phyloP scores from a whole-genome alignment of 176 grass and related monocot species.

The Leersia perrieri region DNA sequence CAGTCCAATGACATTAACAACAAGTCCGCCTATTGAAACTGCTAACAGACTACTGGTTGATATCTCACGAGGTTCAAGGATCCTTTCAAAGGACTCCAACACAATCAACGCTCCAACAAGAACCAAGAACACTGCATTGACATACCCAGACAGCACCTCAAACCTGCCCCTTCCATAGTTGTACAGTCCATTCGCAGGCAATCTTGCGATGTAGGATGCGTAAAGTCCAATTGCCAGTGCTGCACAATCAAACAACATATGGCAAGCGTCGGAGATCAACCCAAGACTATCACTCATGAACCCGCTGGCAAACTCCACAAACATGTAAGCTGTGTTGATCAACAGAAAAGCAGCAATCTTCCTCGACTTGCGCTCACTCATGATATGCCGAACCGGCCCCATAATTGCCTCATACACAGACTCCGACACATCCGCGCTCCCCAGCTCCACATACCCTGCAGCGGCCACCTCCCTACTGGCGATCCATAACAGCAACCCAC shows the following conservation, averaged over 20 bases:
- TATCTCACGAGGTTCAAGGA: slow-evolving; percentile 92
- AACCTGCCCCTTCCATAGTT: slow-evolving; percentile 91
- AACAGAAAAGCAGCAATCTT: slow-evolving; percentile 90
- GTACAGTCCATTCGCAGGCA: slow-evolving; percentile 84
- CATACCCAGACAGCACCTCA: slow-evolving; percentile 96
- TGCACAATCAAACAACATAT: slow-evolving; percentile 98
- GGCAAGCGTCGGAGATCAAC: slow-evolving; percentile 91
- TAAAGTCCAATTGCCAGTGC: slow-evolving; percentile 88
- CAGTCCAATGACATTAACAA: slow-evolving; percentile 86
- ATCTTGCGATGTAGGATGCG: slow-evolving; percentile 78
- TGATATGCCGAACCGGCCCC: slow-evolving; percentile 74
- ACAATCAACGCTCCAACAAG: slow-evolving; percentile 83
- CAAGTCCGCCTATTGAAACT: slow-evolving; percentile 85
- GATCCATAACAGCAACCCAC: slow-evolving; percentile 75
- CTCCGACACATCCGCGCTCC: slow-evolving; percentile 37
- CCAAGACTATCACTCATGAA: slow-evolving; percentile 99
- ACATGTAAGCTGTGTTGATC: slow-evolving; percentile 91
- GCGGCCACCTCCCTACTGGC: slow-evolving; percentile 56
- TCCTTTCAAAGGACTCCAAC: slow-evolving; percentile 88
- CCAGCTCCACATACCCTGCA: slow-evolving; percentile 55
- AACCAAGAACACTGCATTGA: slow-evolving; percentile 93
- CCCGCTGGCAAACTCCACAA: slow-evolving; percentile 77
- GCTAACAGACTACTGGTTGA: slow-evolving; percentile 82
- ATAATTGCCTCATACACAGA: slow-evolving; percentile 67
- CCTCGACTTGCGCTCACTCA: slow-evolving; percentile 76